Base-by-base conservation (phyloP, 768 basidiomycete genomes). In the Cystobasidium ongulense region DNA sequence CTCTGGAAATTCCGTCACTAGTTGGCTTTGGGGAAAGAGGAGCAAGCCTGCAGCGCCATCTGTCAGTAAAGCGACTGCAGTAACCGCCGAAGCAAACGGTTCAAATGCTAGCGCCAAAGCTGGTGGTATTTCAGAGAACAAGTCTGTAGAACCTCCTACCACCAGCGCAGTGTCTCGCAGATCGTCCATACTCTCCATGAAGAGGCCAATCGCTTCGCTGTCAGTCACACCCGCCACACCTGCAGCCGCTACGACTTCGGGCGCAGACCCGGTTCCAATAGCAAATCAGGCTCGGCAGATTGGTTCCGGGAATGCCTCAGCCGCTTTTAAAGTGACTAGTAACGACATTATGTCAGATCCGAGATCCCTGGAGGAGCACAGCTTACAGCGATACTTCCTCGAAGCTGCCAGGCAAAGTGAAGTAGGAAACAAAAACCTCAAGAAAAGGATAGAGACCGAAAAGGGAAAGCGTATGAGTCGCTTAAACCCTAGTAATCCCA, bases 401-500 rank as follows among this genome's bases (percentile, higher is more conserved):
- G 63, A 65, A 25, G 39, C 73, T 35, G 39, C 52, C 7, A 38
- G 46, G 21, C 63, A 64, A 33, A 36, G 15, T 21, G 36, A n/a
- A 23, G 57, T 38, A 11, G 31, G 21, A 35, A 29, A 23, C 17
- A 41, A 75, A 36, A 25, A 43, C 25, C 23, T 39, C 1, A 75
- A 64, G 50, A 23, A 1, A 31, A 38, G 25, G 35, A 35, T 57
- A 1, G 33, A 71, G n/a, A 15, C 8, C 18, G 50, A 73, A 15
- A 57, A 61, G 8, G 36, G 43, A 21, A 75, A 63, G 31, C 41
- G 68, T 8, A 25, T 63, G 35, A 46, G 41, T 33, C 70, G 72
- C 18, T 43, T 77, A 17, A 75, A 77, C 59, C 76, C 76, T 10
- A 75, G 76, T 27, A 76, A 77, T 25, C 74, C 77, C 10, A 61